Percentiles rank a stretch among this genome's conserved stretches.
phyloP scores from a whole-genome alignment of 2,329 filamentous ascomycete species.

The Bisporella sp. region DNA sequence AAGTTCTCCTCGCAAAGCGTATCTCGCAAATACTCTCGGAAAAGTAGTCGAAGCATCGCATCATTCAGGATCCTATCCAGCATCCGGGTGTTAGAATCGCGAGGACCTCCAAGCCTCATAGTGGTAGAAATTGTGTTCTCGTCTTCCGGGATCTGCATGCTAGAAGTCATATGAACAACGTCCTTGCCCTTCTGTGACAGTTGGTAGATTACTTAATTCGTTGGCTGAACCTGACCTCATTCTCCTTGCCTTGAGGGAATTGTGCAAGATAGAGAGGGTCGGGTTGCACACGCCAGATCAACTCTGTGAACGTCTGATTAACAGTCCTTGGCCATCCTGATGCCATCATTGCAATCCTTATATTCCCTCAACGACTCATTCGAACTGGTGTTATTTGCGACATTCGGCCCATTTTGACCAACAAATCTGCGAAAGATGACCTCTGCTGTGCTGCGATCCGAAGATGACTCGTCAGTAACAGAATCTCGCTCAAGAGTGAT shows the following conservation, averaged over 20 bases:
- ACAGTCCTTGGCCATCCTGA: constrained; percentile 78
- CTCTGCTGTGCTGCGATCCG: constrained; percentile 82
- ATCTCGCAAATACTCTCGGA: constrained; percentile 88
- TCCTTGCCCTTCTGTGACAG: constrained; percentile 76
- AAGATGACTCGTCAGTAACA: constrained; percentile 80
- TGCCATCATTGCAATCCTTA: constrained; percentile 79
- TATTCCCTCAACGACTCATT: constrained; percentile 92
- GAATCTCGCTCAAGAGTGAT: constrained; percentile 84
- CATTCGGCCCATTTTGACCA: constrained; percentile 73
- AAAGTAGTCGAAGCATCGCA: constrained; percentile 78
- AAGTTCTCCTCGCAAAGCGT: constrained; percentile 97
- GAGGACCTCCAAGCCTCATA: constrained; percentile 52
- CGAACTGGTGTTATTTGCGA: constrained; percentile 67
- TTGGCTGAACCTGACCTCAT: constrained; percentile 57
- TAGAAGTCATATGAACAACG: constrained; percentile 45
- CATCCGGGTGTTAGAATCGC: constrained; percentile 91
- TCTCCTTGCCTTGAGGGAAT: constrained; percentile 31
- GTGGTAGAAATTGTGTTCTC: constrained; percentile 25
- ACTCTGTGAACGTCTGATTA: constrained; percentile 79
- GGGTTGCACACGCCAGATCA: constrained; percentile 70
- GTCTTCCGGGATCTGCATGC: constrained; percentile 55
- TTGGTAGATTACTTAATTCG: constrained; percentile 81
- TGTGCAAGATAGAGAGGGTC: constrained; percentile 54
- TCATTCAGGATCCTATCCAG: constrained; percentile 91
- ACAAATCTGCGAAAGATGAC: constrained; percentile 92